These are phyloP conservation scores for Lentinula aciculospora DNA, from an alignment of 768 basidiomycete species.

Conservation along the genomic window DNA sequence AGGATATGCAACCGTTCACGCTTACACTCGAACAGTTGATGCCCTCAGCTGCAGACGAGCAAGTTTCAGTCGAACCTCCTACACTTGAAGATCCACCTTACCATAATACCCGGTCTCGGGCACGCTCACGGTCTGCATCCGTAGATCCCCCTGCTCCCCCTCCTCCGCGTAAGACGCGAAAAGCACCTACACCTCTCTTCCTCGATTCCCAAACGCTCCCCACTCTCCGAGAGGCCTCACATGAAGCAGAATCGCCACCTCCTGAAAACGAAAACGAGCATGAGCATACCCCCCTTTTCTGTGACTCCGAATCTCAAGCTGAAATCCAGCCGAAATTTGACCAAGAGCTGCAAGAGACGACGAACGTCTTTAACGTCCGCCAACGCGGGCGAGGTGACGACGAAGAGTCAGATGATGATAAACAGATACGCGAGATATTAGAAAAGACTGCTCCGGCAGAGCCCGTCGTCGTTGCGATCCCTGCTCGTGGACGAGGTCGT, in stretches of 20 bases:
- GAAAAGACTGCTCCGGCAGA: background rate
- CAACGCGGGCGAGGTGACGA: background rate
- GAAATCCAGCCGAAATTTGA: background rate
- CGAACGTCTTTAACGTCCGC: background rate
- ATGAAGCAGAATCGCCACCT: background rate
- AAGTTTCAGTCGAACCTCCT: background rate
- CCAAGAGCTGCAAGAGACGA: background rate
- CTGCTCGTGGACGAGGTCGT: slow-evolving; percentile 6
- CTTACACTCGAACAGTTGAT: background rate
- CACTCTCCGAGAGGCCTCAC: background rate
- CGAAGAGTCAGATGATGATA: background rate
- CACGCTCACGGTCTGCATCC: slow-evolving; percentile 26
- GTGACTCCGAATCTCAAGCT: background rate
- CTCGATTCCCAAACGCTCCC: background rate
- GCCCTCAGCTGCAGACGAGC: background rate
- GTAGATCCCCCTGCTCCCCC: slow-evolving; percentile 19
- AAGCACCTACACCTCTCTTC: background rate
- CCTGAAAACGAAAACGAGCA: background rate
- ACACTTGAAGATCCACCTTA: background rate
- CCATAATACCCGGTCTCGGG: slow-evolving; percentile 26
- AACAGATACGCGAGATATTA: background rate
- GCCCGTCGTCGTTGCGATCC: slow-evolving; percentile 14
- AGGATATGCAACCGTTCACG: background rate
- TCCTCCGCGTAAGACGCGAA: background rate
- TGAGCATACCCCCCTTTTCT: background rate